Base-by-base conservation (phyloP, 768 basidiomycete genomes). In the Floccularia luteovirens region DNA sequence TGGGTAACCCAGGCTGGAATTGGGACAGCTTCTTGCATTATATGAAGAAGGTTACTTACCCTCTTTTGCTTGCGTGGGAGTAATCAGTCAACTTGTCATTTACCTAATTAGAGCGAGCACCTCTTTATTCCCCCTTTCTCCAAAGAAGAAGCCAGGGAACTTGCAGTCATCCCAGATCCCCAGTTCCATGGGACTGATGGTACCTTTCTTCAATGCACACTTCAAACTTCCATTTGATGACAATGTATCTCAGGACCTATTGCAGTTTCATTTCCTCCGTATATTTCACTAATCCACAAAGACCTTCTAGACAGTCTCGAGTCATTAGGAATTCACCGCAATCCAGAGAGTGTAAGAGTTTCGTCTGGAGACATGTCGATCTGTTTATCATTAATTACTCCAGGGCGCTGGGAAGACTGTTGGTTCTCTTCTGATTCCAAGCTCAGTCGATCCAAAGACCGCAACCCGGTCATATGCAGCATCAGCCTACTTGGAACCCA, bases 401-500 rank as follows among this genome's bases (percentile, higher is more conserved):
- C 6, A 43, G 34, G 23, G 36, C 6, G 32, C 24, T 20, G 41
- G 41, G 2, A 27, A 14, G 24, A 38, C 13, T 17, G n/a, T 43
- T n/a, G 41, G 41, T 2, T 36, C 35, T n/a, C n/a, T 37, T 7
- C 22, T 35, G n/a, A 24, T 35, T 24, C 38, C 38, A 19, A 17
- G n/a, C 2, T 45, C 47, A 13, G 50, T 61, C 2, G 58, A 60
- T 40, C 47, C 51, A 2, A 31, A 30, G 5, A 59, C 47, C 3
- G 44, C 43, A 3, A 53, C 39, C 24, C 52, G 62, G 1, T 54
- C 53, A 7, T 58, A 58, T 39, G 45, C 61, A 11, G 48, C 48
- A 3, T 42, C 49, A 3, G 56, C 47, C 0, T 62, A 60, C 42
- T 57, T 54, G 39, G 35, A 41, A n/a, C 58, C 60, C 7, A 57